Base-by-base conservation (phyloP, 768 basidiomycete species). In the Lentinus tigrinus region DNA sequence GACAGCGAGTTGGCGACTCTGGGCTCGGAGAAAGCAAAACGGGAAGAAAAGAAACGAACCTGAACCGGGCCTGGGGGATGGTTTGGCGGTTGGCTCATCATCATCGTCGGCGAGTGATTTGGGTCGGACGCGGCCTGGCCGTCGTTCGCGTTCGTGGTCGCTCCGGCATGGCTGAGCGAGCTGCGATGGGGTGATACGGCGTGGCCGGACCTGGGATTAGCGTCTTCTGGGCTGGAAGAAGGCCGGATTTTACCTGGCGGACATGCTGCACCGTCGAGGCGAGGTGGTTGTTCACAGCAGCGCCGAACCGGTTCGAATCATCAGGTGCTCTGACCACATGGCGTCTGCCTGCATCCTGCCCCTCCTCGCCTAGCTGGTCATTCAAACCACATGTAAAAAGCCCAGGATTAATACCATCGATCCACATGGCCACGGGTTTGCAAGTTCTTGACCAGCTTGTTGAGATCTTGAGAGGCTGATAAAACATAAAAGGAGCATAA, bases 241-340 rank as follows among this genome's bases (percentile, higher is more conserved):
- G 21, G 31, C 4, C 49, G 23, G 37, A 34, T 13, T 50, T 31
- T 31, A 61, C 59, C 55, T 61, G 21, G 60, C 48, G 26, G 60
- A 53, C 60, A 57, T 61, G 13, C 27, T 37, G 46, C 34, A 39
- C 26, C n/a, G 21, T 59, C 28, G 44, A 34, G 16, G 42, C 54
- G 48, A 60, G 51, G 48, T 61, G 59, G 59, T 56, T 50, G 44
- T 48, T 27, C 36, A 11, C 49, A 11, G 52, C 36, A 53, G 60
- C 60, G 60, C 60, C 60, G 60, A 61, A 61, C 55, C 60, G 60
- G 60, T 61, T 61, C 60, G 60, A 57, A 53, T 34, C 60, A 47
- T 21, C 3, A 24, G 37, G 11, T 10, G n/a, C 16, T 34, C 28
- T 21, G 9, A 4, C 14, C 34, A n/a, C n/a, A n/a, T n/a, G 34